Percentiles rank a stretch among this genome's conserved stretches.
phyloP scores from a whole-genome alignment of 768 basidiomycete species.

The Tylopilus rubrobrunneus region DNA sequence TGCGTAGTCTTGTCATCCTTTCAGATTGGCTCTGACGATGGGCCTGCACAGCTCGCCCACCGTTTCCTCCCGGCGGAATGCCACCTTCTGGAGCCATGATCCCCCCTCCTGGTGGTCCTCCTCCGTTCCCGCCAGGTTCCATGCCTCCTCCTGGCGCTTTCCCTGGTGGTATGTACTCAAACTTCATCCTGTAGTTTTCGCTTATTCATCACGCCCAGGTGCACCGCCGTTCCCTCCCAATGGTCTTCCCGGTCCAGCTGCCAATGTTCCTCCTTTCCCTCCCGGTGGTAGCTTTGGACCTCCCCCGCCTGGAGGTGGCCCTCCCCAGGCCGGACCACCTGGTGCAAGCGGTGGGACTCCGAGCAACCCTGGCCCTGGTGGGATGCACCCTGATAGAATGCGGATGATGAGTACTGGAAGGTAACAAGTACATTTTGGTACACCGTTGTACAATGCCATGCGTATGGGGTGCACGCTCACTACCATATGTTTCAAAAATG shows the following conservation, averaged over 20 bases:
- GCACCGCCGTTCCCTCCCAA: conserved; percentile 53
- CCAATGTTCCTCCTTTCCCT: conserved; percentile 30
- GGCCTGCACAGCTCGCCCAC: conserved; percentile 49
- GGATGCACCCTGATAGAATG: conserved; percentile 82
- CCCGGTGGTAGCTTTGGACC: conserved; percentile 33
- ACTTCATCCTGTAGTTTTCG: background rate
- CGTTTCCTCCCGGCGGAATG: conserved; percentile 61
- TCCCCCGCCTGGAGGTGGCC: conserved; percentile 37
- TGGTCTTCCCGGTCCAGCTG: conserved; percentile 30
- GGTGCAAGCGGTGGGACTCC: conserved; percentile 27
- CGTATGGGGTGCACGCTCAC: background rate
- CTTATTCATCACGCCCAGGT: conserved; percentile 22
- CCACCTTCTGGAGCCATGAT: conserved; percentile 47
- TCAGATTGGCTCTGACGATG: conserved; percentile 2
- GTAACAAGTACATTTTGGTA: conserved; percentile 7
- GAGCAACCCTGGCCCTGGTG: conserved; percentile 46
- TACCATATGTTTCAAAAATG: background rate
- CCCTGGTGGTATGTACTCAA: conserved; percentile 40
- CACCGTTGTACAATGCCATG: background rate
- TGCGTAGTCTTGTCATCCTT: too few relatives aligned
- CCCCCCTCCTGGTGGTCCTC: conserved; percentile 55
- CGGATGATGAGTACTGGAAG: conserved; percentile 62
- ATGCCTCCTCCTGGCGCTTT: conserved; percentile 47
- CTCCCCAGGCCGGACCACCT: conserved; percentile 42
- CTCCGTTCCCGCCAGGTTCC: conserved; percentile 69